phyloP scores from a whole-genome alignment of 345 rosid genomes.

The Populus nigra region DNA sequence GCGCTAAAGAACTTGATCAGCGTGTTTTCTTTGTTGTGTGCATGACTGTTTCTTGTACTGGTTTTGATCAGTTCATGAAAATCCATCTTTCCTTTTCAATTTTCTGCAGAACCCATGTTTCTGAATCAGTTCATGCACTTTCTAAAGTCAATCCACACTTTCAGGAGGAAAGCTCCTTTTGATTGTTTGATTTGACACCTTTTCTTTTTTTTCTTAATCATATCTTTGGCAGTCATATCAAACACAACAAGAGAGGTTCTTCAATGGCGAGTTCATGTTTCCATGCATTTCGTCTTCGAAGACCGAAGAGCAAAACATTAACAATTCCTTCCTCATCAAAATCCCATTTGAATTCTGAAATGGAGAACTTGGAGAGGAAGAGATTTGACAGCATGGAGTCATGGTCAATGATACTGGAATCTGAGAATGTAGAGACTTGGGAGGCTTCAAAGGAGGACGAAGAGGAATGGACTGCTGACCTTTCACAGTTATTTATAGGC shows the following conservation, averaged over 20 bases:
- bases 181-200: constrained; percentile 37
- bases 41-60: constrained; percentile 1
- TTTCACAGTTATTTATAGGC: constrained; percentile 90
- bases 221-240: not conserved
- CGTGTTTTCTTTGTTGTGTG: constrained; percentile 18
- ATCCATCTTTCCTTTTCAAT: constrained; percentile 31
- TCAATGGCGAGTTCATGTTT: constrained; percentile 76
- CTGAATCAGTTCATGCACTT: constrained; percentile 97
- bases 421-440: constrained; percentile 95
- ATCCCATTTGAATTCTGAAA: constrained; percentile 47
- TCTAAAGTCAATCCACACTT: constrained; percentile 85
- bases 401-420: constrained; percentile 96
- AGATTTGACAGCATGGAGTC: constrained; percentile 96
- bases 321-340: constrained; percentile 58
- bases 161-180: constrained; percentile 66
- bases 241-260: not conserved
- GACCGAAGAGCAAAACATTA: constrained; percentile 46
- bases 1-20: not conserved
- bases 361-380: constrained; percentile 78
- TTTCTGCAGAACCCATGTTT: constrained; percentile 63
- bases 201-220: not conserved
- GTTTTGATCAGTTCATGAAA: constrained; percentile 50
- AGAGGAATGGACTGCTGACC: constrained; percentile 99
- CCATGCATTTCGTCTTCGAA: constrained; percentile 59
- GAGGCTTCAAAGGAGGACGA: constrained; percentile 78